Evolutionary conservation across 768 basidiomycete species (phyloP).

Genomic region (Clitopilus passeckerianus): DNA sequence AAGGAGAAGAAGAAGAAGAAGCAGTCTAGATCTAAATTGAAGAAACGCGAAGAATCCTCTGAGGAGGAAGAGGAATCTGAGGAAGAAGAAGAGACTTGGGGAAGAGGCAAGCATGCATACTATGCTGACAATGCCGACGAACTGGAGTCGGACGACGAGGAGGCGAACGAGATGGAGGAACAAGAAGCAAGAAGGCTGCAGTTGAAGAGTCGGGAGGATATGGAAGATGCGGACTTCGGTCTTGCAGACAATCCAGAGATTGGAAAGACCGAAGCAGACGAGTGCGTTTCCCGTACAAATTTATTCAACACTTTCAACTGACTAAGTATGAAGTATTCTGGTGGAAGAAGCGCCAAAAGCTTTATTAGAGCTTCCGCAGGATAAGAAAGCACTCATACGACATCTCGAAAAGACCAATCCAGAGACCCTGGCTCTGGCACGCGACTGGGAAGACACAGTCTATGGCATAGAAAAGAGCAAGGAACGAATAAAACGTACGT

Average conservation of each 20-base stretch:
- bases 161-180: slow-evolving; percentile 83
- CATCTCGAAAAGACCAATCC: slow-evolving; percentile 73
- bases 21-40: slow-evolving; percentile 15
- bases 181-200: slow-evolving; percentile 83
- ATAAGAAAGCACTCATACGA: slow-evolving; percentile 56
- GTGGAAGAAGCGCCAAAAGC: slow-evolving; percentile 31
- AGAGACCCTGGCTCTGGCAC: slow-evolving; percentile 73
- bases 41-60: slow-evolving; percentile 12
- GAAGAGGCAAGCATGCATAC: slow-evolving; percentile 71
- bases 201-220: slow-evolving; percentile 60
- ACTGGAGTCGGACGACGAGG: slow-evolving; percentile 83
- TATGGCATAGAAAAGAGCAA: slow-evolving; percentile 46
- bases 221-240: slow-evolving; percentile 83
- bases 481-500: slow-evolving; percentile 51
- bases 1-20: slow-evolving; percentile 14
- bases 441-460: slow-evolving; percentile 78
- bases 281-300: slow-evolving; percentile 18
- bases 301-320: not conserved
- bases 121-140: slow-evolving; percentile 83
- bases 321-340: slow-evolving; percentile 24
- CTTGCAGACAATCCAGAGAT: slow-evolving; percentile 55
- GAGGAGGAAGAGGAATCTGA: slow-evolving; percentile 25
- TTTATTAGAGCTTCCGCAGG: slow-evolving; percentile 37
- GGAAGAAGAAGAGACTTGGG: slow-evolving; percentile 74
- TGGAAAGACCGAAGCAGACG: slow-evolving; percentile 19